These are phyloP conservation scores for Scedosporium minutisporum DNA, from an alignment of 2,329 filamentous ascomycete genomes.

Conservation along the genomic window DNA sequence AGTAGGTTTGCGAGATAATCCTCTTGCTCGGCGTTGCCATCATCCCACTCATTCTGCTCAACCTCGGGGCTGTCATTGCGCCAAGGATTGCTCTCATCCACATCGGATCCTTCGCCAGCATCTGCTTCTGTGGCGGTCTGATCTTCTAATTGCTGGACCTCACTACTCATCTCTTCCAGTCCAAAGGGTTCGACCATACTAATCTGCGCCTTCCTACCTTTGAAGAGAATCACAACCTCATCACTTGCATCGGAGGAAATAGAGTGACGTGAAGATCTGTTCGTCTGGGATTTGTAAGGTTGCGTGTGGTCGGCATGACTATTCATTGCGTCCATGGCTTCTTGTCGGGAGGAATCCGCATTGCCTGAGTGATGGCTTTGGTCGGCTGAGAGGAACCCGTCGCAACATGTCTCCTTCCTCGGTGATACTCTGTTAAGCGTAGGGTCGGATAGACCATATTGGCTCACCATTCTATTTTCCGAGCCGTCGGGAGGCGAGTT, in stretches of 20 bases:
- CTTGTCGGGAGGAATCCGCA: too few species aligned
- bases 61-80: background rate
- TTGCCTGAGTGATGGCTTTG: too few species aligned
- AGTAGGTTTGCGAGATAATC: constrained; percentile 65
- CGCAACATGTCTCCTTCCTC: too few species aligned
- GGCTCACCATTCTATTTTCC: too few species aligned
- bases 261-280: background rate
- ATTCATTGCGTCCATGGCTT: too few species aligned
- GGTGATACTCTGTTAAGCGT: too few species aligned
- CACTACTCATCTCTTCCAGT: constrained; percentile 10
- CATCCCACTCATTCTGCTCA: background rate
- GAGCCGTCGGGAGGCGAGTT: background rate
- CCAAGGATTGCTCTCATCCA: background rate
- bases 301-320: background rate
- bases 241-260: constrained; percentile 4
- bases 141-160: background rate
- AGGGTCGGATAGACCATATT: too few species aligned
- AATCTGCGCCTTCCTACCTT: constrained; percentile 32
- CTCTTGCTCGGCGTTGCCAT: background rate
- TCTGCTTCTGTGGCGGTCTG: background rate
- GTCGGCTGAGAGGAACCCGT: too few species aligned
- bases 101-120: background rate
- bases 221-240: constrained; percentile 62
- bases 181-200: constrained; percentile 11
- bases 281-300: constrained; percentile 1